phyloP scores from a whole-genome alignment of 208 protist species.

The Trichomonas gallinae region DNA sequence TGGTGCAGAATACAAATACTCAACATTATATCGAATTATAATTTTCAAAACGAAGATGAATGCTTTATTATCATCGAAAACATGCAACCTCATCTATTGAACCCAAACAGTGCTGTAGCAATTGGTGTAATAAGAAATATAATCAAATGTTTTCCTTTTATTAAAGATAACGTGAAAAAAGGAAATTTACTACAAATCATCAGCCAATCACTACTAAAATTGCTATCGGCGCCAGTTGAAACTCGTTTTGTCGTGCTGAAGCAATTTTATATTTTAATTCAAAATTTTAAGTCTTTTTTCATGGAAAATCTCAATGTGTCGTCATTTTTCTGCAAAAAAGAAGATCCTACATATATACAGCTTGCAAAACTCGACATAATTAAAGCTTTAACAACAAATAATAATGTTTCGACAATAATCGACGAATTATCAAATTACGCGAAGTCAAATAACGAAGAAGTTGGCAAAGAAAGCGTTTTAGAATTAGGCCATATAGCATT shows the following conservation, averaged over 20 bases:
- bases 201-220: background rate
- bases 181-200: background rate
- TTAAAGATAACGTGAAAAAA: background rate
- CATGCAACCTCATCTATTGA: background rate
- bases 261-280: background rate
- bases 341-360: conserved; percentile 91
- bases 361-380: conserved; percentile 89
- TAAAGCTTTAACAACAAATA: conserved; percentile 62
- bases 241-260: background rate
- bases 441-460: conserved; percentile 46
- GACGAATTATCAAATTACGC: conserved; percentile 77
- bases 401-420: conserved; percentile 65
- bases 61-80: background rate
- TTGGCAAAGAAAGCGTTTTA: background rate
- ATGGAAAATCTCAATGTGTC: background rate
- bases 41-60: background rate
- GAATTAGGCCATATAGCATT: background rate
- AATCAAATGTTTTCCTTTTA: background rate
- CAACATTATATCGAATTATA: background rate
- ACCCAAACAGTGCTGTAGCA: background rate
- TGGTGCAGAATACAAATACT: background rate
- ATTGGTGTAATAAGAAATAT: background rate
- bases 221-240: background rate
- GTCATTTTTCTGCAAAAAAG: conserved; percentile 88
- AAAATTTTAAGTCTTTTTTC: background rate